These are phyloP conservation scores for Tetraselmis striata DNA, from an alignment of 139 green algal species.

Conservation along the genomic window DNA sequence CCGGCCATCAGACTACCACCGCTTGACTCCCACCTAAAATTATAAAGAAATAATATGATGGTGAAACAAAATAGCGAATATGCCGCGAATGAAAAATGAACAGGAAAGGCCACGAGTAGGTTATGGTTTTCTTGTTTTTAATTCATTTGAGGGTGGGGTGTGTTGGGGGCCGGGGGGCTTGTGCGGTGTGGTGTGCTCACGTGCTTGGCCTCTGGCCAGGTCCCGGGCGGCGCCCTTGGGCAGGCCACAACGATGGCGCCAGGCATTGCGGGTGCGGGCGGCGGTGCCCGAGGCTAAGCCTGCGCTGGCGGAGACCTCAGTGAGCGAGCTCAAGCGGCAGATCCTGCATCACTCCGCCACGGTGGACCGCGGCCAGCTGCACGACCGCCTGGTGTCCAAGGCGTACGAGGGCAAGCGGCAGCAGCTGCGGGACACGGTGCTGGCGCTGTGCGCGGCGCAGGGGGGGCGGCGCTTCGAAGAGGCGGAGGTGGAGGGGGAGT, in stretches of 20 bases:
- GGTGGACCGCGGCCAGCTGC: not conserved
- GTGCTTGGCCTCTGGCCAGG: no score
- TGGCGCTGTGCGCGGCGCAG: not conserved
- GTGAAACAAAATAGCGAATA: no score
- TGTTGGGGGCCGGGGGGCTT: no score
- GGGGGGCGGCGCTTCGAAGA: not conserved
- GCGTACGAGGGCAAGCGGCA: not conserved
- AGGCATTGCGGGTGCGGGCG: not conserved
- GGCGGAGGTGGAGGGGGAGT: conserved; percentile 8
- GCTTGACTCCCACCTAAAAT: no score
- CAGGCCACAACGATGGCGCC: not conserved
- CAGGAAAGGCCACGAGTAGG: no score
- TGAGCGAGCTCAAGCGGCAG: not conserved
- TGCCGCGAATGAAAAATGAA: no score
- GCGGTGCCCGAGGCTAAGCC: not conserved
- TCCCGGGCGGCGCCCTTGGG: not conserved
- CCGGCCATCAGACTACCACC: no score
- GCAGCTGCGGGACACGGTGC: not conserved
- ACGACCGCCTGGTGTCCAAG: not conserved
- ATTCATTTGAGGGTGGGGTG: no score
- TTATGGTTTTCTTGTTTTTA: no score
- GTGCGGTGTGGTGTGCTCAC: no score
- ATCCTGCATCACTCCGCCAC: not conserved
- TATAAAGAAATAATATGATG: no score
- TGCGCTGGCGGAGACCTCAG: not conserved